Evolutionary conservation across 441 rosid genomes (phyloP), one percentile per base, ranked within the genome.

Genomic region (Aquilaria agallochum): DNA sequence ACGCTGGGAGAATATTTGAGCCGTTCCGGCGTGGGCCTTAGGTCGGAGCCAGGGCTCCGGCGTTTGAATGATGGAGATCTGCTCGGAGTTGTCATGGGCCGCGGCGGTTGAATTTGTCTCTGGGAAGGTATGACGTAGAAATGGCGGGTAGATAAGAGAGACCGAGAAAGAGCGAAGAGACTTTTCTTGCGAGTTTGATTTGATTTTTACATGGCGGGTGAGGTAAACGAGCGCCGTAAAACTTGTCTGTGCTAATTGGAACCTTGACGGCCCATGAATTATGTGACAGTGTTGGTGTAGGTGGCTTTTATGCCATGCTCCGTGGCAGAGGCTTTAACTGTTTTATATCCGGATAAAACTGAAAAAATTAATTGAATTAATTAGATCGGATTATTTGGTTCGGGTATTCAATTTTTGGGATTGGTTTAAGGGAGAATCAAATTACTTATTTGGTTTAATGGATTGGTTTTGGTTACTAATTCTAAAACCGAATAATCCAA

Each of bases 21-120:
- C 47, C 68, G 66, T 31, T 69, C 85, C 2, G 75, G 71, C 51
- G 80, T 78, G 4, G 85, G 67, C 60, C 79, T 33, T 2, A 53
- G 50, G 33, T 60, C 81, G 53, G 77, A 68, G 77, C 71, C 66
- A 13, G 67, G 57, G 49, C 69, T 77, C 60, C 86, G 80, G 71
- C 76, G 67, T 55, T 55, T 64, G 56, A 63, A 59, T 58, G 73
- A 74, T 31, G 59, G 50, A 13, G 80, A 71, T 59, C 66, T 58
- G 58, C 34, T 69, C 72, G 68, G 65, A 36, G 58, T 64, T 34
- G 52, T n/a, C 56, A 50, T 54, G 27, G 47, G 34, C 13, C 12
- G 13, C 13, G 3, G 9, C 10, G 44, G 27, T 6, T 50, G 40
- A 20, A 36, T 30, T 53, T 7, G 51, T 30, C 11, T n/a, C 47